Percentiles rank a stretch among this genome's conserved stretches.
These are phyloP conservation scores for Colletotrichum horii DNA, from an alignment of 2,329 filamentous ascomycete species.

Conservation along the genomic window DNA sequence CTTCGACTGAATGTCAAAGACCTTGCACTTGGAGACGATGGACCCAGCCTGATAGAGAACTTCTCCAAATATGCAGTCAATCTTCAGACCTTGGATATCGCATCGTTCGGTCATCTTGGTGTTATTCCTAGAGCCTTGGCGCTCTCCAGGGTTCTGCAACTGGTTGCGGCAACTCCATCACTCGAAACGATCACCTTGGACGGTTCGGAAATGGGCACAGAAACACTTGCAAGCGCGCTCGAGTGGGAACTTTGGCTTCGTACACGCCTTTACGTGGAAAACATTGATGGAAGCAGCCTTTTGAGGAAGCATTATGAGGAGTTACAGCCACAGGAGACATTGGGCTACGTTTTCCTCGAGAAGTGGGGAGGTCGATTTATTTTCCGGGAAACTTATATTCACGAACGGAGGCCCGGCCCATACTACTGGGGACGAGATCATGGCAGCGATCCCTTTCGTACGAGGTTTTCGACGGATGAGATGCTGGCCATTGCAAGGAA, in stretches of 20 bases:
- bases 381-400: no score
- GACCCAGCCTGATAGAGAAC: neutral
- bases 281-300: neutral
- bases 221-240: rapidly evolving
- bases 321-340: neutral
- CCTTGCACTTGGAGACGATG: neutral
- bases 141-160: neutral
- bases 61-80: neutral
- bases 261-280: neutral
- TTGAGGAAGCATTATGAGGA: neutral
- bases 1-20: neutral
- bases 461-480: no score
- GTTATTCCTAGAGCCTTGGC: neutral
- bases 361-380: neutral
- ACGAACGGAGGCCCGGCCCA: no score
- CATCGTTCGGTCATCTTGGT: neutral
- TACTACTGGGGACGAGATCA: no score
- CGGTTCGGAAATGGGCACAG: neutral
- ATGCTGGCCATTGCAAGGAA: no score
- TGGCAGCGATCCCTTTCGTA: no score
- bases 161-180: neutral
- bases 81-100: neutral
- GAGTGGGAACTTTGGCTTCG: neutral
- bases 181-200: neutral
- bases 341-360: neutral